Percentiles rank a stretch among this genome's conserved stretches.
These are phyloP conservation scores for Knoxia roxburghii DNA, from an alignment of 257 asterid genomes.

Conservation along the genomic window DNA sequence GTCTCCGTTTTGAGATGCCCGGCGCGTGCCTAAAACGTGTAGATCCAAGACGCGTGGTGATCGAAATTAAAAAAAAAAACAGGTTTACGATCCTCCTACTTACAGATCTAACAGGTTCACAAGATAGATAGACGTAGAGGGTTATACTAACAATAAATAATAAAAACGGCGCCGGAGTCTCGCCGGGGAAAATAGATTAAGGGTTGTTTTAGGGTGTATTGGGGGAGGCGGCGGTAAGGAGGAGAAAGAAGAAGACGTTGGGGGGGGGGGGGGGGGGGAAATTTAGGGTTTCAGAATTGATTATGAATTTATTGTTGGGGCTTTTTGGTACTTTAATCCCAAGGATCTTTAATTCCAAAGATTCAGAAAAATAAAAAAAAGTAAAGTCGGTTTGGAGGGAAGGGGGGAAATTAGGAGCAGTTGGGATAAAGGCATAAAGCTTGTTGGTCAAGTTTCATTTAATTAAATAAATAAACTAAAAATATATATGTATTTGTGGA, in stretches of 20 bases:
- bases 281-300: conserved; percentile 13
- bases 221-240: not conserved
- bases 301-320: conserved; percentile 13
- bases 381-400: not conserved
- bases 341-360: not conserved
- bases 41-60: conserved; percentile 9
- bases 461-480: not conserved
- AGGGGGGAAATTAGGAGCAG: not conserved
- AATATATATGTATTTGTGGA: not conserved
- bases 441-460: conserved; percentile 2
- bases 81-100: not conserved
- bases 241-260: not conserved
- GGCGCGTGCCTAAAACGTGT: conserved; percentile 20
- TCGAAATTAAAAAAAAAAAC: too few species aligned
- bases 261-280: conserved; percentile 2
- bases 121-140: too few species aligned
- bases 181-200: conserved; percentile 11
- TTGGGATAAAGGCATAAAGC: not conserved
- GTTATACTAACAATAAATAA: not conserved
- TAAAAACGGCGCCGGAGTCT: not conserved
- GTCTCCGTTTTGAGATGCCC: conserved; percentile 2
- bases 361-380: not conserved
- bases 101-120: not conserved
- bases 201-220: not conserved
- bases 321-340: conserved; percentile 21